Conservation (phyloP, 352 stramenopile species). For the Phytophthora kernoviae region DNA sequence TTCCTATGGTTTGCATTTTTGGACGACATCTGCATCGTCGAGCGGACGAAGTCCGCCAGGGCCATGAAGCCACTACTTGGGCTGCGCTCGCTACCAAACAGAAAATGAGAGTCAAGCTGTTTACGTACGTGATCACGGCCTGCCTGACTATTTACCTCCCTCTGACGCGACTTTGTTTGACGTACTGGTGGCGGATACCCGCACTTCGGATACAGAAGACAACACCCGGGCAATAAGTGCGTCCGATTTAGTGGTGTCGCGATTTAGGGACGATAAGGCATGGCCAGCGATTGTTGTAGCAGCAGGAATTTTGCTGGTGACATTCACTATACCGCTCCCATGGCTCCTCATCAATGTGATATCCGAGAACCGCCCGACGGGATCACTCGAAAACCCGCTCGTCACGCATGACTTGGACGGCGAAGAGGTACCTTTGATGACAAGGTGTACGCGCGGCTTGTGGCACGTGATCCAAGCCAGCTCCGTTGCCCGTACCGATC, state of each 20-base stretch:
- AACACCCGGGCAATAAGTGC: constrained; percentile 6
- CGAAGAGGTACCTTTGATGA: constrained; percentile 46
- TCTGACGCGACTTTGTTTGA: constrained; percentile 45
- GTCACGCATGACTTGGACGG: constrained; percentile 51
- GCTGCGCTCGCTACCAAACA: constrained; percentile 37
- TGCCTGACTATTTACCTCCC: constrained; percentile 55
- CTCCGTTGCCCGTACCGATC: constrained; percentile 52
- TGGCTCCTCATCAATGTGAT: constrained; percentile 39
- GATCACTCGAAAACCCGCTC: constrained; percentile 41
- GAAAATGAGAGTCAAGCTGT: constrained; percentile 37
- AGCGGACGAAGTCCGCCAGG: constrained; percentile 51
- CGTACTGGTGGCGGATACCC: constrained; percentile 16
- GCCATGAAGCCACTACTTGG: constrained; percentile 47
- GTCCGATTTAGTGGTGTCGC: constrained; percentile 17
- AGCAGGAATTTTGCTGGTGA: constrained; percentile 36
- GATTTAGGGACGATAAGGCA: constrained; percentile 16
- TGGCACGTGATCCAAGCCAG: constrained; percentile 47
- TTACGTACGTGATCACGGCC: constrained; percentile 45
- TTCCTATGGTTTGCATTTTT: constrained; percentile 51
- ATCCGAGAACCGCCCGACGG: constrained; percentile 42
- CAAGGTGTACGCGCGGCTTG: constrained; percentile 48
- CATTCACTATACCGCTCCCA: constrained; percentile 44
- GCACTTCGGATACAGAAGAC: background rate
- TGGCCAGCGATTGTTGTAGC: constrained; percentile 31
- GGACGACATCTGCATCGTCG: constrained; percentile 41